Conservation (phyloP, 139 green algal species). For the Spirogloea muscicola region DNA sequence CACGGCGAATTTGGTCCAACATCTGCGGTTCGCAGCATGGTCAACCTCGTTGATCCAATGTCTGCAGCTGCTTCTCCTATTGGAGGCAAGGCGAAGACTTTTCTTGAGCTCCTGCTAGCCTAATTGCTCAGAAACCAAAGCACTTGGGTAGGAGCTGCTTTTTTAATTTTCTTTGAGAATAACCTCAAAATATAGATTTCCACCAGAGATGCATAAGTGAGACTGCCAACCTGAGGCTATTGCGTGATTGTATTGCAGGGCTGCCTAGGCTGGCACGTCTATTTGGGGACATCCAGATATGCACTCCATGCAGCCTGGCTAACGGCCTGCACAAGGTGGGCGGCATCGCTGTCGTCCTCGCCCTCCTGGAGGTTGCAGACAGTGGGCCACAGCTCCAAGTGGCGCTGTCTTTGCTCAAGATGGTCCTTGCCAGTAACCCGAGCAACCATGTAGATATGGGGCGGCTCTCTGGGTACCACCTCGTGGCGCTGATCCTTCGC, state of each 20-base stretch:
- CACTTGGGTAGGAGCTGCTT: too few species aligned
- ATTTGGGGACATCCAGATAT: constrained; percentile 32
- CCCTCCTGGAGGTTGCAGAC: constrained; percentile 28
- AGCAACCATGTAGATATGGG: constrained; percentile 35
- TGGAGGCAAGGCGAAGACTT: constrained; percentile 28
- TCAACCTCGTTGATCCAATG: constrained; percentile 32
- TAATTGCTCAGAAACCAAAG: too few species aligned
- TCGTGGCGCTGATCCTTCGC: constrained; percentile 39
- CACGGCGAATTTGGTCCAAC: constrained; percentile 22
- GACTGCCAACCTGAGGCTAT: too few species aligned
- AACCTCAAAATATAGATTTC: too few species aligned
- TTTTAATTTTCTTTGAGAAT: too few species aligned
- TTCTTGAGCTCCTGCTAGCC: too few species aligned
- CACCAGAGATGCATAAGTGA: too few species aligned
- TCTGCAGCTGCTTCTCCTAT: constrained; percentile 28
- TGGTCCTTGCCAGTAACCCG: constrained; percentile 13
- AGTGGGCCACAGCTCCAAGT: constrained; percentile 1
- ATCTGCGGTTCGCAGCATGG: constrained; percentile 12
- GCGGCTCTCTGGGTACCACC: constrained; percentile 32
- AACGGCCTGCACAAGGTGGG: constrained; percentile 33
- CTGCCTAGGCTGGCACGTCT: constrained; percentile 23
- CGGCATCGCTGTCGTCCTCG: constrained; percentile 38
- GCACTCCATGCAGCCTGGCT: constrained; percentile 24
- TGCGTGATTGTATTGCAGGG: constrained; percentile 23
- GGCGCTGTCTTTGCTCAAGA: constrained; percentile 22